phyloP scores from a whole-genome alignment of 176 grass and related monocot genomes.

The Triticum monococcum region DNA sequence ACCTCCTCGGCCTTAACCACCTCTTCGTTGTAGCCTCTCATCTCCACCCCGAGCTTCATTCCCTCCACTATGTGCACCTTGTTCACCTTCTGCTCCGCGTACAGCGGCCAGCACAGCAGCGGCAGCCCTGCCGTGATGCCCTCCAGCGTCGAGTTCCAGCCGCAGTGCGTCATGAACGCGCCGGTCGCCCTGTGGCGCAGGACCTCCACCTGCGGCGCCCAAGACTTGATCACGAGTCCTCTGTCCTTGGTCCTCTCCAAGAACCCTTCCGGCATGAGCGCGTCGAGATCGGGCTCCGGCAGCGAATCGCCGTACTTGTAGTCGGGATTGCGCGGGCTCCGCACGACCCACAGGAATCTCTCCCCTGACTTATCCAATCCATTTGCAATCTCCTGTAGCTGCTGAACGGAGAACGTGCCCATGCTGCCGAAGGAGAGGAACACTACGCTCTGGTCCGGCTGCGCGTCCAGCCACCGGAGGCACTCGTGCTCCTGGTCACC shows the following conservation, averaged over 20 bases:
- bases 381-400: conserved; percentile 47
- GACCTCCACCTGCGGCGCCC: conserved; percentile 59
- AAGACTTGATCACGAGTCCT: conserved; percentile 37
- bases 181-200: conserved; percentile 38
- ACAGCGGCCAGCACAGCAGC: conserved; percentile 52
- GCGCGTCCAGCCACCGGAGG: conserved; percentile 57
- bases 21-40: conserved; percentile 37
- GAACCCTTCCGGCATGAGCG: conserved; percentile 41
- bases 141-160: conserved; percentile 51
- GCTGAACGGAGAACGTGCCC: conserved; percentile 38
- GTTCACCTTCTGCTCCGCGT: conserved; percentile 53
- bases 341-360: conserved; percentile 60
- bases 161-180: conserved; percentile 33
- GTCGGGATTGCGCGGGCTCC: conserved; percentile 7
- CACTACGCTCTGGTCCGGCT: conserved; percentile 49
- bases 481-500: conserved; percentile 30
- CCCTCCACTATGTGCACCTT: conserved; percentile 52
- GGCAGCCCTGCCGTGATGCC: conserved; percentile 38
- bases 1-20: conserved; percentile 38
- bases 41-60: conserved; percentile 36
- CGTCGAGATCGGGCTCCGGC: conserved; percentile 33
- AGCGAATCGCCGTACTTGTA: neutral
- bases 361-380: conserved; percentile 51
- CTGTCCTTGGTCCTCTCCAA: conserved; percentile 23
- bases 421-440: conserved; percentile 71